These are phyloP conservation scores for Micractinium sp. DNA, from an alignment of 139 green algal genomes.

Conservation along the genomic window DNA sequence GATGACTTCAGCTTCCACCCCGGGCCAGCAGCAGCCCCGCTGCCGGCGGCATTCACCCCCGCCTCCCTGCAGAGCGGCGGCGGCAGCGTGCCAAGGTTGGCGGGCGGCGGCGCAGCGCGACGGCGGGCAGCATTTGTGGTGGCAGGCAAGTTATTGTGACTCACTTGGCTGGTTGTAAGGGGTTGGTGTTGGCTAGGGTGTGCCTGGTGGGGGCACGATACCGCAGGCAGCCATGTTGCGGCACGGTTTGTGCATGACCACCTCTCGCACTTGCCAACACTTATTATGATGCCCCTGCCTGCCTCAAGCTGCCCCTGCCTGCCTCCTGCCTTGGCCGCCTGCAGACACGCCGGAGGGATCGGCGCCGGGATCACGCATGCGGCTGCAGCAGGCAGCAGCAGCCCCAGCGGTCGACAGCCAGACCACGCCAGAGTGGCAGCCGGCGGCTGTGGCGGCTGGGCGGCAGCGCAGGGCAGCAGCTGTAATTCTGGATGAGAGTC, in stretches of 20 bases:
- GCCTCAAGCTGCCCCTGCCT: too few species aligned
- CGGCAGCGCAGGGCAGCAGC: neutral
- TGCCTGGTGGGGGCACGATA: too few species aligned
- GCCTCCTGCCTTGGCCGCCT: too few species aligned
- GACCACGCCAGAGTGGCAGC: constrained; percentile 7
- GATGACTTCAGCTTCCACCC: constrained; percentile 4
- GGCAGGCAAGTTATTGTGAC: neutral
- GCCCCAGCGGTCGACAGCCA: neutral
- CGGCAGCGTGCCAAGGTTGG: neutral
- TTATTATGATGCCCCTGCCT: too few species aligned
- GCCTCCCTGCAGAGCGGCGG: neutral
- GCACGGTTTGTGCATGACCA: too few species aligned
- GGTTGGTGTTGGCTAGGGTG: too few species aligned
- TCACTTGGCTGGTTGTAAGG: too few species aligned
- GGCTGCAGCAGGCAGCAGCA: neutral
- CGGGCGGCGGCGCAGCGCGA: neutral
- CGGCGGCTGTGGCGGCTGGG: neutral
- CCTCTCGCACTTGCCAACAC: too few species aligned
- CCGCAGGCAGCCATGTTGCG: too few species aligned
- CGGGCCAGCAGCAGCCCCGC: neutral
- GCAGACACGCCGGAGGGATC: neutral
- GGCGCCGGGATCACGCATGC: neutral
- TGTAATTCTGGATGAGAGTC: neutral
- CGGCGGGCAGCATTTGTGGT: neutral
- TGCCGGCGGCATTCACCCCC: neutral